A percentile compares a stretch with the other conserved stretches of the same genome.
Evolutionary conservation across 345 rosid genomes (phyloP).

Genomic region (Salix exigua): DNA sequence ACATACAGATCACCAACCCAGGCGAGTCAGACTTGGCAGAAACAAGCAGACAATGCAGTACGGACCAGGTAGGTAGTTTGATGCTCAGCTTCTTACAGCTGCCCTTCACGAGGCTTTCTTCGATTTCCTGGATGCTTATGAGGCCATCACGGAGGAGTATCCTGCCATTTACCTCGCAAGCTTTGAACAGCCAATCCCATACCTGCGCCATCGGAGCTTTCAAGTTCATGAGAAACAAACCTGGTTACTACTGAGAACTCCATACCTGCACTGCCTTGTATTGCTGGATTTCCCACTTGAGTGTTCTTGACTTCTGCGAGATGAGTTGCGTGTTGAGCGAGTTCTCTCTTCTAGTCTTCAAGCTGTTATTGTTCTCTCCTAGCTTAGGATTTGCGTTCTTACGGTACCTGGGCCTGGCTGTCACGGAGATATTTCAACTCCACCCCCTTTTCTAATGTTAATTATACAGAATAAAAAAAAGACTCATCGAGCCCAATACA

Average conservation of each 20-base stretch:
- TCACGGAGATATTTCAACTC: conserved; percentile 23
- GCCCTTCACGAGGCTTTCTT: conserved; percentile 57
- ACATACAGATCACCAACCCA: conserved; percentile 68
- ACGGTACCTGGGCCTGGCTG: conserved; percentile 78
- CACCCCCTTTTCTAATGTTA: no score
- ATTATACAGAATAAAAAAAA: neutral
- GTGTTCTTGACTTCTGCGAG: conserved; percentile 52
- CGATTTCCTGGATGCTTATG: conserved; percentile 57
- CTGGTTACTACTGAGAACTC: neutral
- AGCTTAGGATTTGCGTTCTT: conserved; percentile 27
- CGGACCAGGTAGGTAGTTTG: conserved; percentile 68
- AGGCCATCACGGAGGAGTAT: conserved; percentile 57
- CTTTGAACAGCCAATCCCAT: conserved; percentile 89
- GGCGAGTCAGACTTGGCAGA: conserved; percentile 63
- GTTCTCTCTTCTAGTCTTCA: conserved; percentile 42
- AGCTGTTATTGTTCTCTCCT: conserved; percentile 34
- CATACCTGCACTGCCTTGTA: conserved; percentile 67
- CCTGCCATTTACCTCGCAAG: conserved; percentile 74
- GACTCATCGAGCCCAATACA: neutral
- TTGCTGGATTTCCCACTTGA: conserved; percentile 52
- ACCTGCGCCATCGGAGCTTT: conserved; percentile 40
- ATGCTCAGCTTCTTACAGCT: conserved; percentile 52
- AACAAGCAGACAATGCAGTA: conserved; percentile 61
- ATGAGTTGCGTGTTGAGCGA: conserved; percentile 38
- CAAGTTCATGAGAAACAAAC: neutral